A percentile compares a stretch with the other conserved stretches of the same genome.
Conservation (phyloP, 2,329 filamentous ascomycete genomes). For the Venturia effusa region DNA sequence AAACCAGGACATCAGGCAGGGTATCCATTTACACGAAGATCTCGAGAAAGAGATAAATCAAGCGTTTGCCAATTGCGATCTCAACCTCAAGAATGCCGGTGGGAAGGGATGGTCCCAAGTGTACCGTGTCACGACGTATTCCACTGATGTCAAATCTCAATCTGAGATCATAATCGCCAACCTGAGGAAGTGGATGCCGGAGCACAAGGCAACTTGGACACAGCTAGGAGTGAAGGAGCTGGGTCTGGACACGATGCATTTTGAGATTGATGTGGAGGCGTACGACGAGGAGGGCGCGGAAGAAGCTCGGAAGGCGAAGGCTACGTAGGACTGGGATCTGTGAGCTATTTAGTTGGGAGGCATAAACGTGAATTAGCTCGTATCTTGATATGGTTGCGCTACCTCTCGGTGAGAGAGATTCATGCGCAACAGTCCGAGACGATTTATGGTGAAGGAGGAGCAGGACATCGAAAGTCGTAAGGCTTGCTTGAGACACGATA, state of each 20-base stretch:
- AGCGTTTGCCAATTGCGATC: constrained; percentile 48
- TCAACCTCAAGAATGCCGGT: constrained; percentile 40
- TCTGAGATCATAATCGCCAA: constrained; percentile 17
- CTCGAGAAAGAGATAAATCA: constrained; percentile 24
- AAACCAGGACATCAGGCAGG: constrained; percentile 12
- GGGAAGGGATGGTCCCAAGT: constrained; percentile 48
- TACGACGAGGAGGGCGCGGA: constrained; percentile 6
- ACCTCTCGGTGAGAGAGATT: not conserved
- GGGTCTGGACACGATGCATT: not conserved
- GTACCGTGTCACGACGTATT: constrained; percentile 21
- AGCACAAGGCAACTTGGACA: constrained; percentile 19
- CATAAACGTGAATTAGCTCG: not conserved
- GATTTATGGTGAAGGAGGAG: not conserved
- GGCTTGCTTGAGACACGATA: not conserved
- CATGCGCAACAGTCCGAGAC: not conserved
- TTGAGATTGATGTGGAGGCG: constrained; percentile 3
- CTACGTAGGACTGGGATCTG: not conserved
- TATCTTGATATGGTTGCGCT: not conserved
- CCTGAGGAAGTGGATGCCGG: constrained; percentile 20
- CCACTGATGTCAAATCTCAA: constrained; percentile 15
- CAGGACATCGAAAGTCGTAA: not conserved
- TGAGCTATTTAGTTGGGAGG: not conserved
- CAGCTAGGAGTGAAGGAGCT: not conserved
- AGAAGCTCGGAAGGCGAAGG: not conserved
- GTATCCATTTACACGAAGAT: constrained; percentile 14